Conservation (phyloP, 345 rosid genomes). For the Euphorbia peplus region DNA sequence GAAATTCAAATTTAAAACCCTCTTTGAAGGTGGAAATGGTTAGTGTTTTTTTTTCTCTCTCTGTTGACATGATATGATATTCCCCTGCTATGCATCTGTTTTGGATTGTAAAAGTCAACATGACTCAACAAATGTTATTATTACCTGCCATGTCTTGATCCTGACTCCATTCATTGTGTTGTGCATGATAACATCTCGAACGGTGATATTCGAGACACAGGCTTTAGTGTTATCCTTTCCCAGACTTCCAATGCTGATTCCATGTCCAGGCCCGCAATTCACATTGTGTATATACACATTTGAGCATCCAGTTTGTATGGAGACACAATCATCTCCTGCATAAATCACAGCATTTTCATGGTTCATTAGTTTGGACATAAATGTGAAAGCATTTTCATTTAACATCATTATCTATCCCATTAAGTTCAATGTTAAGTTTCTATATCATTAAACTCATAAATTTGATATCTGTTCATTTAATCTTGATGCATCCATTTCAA, state of each 20-base stretch:
- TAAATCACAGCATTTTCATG: conserved; percentile 22
- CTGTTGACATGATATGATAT: neutral
- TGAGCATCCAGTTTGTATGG: conserved; percentile 90
- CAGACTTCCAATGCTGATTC: conserved; percentile 92
- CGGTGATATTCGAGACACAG: conserved; percentile 90
- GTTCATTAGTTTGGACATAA: conserved; percentile 13
- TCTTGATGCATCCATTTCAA: conserved; percentile 6
- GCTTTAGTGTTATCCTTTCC: conserved; percentile 79
- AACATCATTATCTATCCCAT: neutral
- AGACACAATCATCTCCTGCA: conserved; percentile 93
- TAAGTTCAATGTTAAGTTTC: conserved; percentile 4
- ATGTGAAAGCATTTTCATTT: neutral
- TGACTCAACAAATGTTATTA: conserved; percentile 10
- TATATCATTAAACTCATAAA: neutral
- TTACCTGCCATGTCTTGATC: conserved; percentile 99
- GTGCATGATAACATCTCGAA: conserved; percentile 71
- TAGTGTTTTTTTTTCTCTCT: neutral
- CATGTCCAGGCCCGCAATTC: conserved; percentile 97
- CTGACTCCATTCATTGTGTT: conserved; percentile 89
- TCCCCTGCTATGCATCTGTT: neutral
- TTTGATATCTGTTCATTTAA: neutral
- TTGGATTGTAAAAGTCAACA: neutral
- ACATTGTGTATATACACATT: conserved; percentile 77
- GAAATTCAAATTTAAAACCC: neutral
- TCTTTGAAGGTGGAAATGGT: conserved; percentile 7